A percentile compares a stretch with the other conserved stretches of the same genome.
Conservation (phyloP, 306 rosid species). For the Vicia faba region DNA sequence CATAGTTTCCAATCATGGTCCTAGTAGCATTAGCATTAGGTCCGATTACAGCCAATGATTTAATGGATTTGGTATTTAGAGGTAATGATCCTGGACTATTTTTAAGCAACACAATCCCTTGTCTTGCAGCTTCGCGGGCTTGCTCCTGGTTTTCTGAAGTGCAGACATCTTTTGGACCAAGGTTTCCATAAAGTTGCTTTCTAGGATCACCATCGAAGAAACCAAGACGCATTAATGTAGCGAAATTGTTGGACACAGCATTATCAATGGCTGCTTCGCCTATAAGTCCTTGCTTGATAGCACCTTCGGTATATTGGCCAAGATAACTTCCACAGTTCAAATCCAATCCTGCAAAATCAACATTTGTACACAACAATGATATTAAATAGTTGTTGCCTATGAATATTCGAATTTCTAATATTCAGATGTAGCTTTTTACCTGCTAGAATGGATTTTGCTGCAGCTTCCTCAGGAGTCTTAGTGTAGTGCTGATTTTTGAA, state of each 20-base stretch:
- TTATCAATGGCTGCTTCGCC: slow-evolving; percentile 67
- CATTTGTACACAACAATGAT: slow-evolving; percentile 17
- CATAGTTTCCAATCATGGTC: slow-evolving; percentile 90
- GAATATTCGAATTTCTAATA: slow-evolving; percentile 10
- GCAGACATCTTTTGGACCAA: slow-evolving; percentile 97
- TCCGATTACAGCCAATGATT: slow-evolving; percentile 88
- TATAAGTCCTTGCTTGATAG: slow-evolving; percentile 79
- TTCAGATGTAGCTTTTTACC: slow-evolving; percentile 49
- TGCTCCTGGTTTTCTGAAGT: slow-evolving; percentile 66
- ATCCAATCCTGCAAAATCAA: slow-evolving; percentile 68
- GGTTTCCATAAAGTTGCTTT: slow-evolving; percentile 72
- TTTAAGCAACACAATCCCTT: slow-evolving; percentile 94
- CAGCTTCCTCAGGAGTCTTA: slow-evolving; percentile 97
- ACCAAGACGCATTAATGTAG: slow-evolving; percentile 88
- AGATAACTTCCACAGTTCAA: slow-evolving; percentile 80
- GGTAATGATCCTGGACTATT: slow-evolving; percentile 70
- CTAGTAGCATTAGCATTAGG: slow-evolving; percentile 92
- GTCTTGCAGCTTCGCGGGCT: slow-evolving; percentile 91
- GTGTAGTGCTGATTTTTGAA: slow-evolving; percentile 75
- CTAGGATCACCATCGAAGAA: slow-evolving; percentile 93
- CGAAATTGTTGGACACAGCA: slow-evolving; percentile 80
- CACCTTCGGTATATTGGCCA: slow-evolving; percentile 71
- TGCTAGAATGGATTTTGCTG: slow-evolving; percentile 76
- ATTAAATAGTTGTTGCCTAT: neutral
- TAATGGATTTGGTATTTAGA: slow-evolving; percentile 63